phyloP scores from a whole-genome alignment of 2,329 filamentous ascomycete species.

The Exophiala viscosa region DNA sequence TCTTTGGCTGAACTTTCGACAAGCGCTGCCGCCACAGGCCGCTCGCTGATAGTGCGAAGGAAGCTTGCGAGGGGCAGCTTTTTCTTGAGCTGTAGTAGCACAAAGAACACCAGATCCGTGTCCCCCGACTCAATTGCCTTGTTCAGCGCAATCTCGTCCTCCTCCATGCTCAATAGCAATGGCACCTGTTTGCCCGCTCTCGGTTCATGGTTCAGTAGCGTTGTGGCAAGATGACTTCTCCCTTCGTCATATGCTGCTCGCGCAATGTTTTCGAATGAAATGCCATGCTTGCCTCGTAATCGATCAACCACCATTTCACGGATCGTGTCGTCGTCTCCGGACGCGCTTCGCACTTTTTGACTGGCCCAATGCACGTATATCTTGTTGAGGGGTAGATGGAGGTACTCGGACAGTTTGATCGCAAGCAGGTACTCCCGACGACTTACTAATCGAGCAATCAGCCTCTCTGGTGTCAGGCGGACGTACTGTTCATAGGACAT shows the following conservation, averaged over 20 bases:
- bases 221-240: constrained; percentile 78
- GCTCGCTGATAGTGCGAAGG: constrained; percentile 83
- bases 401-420: constrained; percentile 79
- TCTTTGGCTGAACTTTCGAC: constrained; percentile 79
- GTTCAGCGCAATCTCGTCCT: constrained; percentile 90
- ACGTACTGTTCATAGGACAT: constrained; percentile 92
- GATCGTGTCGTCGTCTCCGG: constrained; percentile 81
- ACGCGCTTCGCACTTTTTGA: constrained; percentile 81
- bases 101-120: constrained; percentile 85
- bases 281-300: constrained; percentile 80
- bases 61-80: constrained; percentile 87
- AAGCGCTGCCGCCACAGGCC: constrained; percentile 80
- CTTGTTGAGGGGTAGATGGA: constrained; percentile 78
- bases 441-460: constrained; percentile 82
- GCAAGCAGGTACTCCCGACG: constrained; percentile 89
- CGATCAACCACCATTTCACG: constrained; percentile 83
- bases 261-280: constrained; percentile 94
- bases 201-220: constrained; percentile 88
- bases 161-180: constrained; percentile 87
- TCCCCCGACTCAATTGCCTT: constrained; percentile 96
- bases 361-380: constrained; percentile 98
- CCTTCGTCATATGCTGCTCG: constrained; percentile 92
- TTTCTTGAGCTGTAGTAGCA: constrained; percentile 81
- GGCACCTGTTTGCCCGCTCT: constrained; percentile 95
- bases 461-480: constrained; percentile 78